These are phyloP conservation scores for Grigorovia humatica DNA, from an alignment of 805 yeast genomes.

Conservation along the genomic window DNA sequence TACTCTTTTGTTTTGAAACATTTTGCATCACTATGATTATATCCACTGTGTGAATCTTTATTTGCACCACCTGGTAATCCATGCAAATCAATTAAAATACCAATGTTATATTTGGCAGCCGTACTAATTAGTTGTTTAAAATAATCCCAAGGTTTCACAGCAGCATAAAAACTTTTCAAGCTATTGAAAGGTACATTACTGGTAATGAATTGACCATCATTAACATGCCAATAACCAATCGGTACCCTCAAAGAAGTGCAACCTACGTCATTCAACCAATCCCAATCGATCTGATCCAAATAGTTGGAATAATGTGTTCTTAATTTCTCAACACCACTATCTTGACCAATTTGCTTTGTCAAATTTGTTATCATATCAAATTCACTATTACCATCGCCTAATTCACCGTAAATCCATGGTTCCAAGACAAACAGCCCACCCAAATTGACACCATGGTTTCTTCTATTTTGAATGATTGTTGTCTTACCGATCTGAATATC, in stretches of 20 bases:
- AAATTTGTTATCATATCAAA: conserved; percentile 54
- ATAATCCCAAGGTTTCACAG: conserved; percentile 53
- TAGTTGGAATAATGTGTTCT: conserved; percentile 60
- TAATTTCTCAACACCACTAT: conserved; percentile 41
- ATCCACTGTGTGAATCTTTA: conserved; percentile 76
- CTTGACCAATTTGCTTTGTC: conserved; percentile 40
- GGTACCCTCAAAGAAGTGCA: conserved; percentile 83
- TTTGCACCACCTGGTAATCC: conserved; percentile 93
- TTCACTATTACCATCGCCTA: conserved; percentile 55
- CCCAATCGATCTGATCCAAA: conserved; percentile 65
- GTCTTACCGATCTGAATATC: conserved; percentile 31
- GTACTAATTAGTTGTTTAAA: conserved; percentile 45
- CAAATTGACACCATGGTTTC: conserved; percentile 74
- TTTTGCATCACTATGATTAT: conserved; percentile 18
- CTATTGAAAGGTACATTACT: conserved; percentile 53
- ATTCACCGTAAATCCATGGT: conserved; percentile 64
- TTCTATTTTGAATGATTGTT: conserved; percentile 48
- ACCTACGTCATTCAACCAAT: conserved; percentile 53
- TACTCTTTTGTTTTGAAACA: conserved; percentile 34
- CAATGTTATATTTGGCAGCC: conserved; percentile 55
- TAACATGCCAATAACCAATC: conserved; percentile 84
- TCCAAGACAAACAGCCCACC: conserved; percentile 77
- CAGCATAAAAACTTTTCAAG: conserved; percentile 46
- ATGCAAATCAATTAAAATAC: conserved; percentile 75
- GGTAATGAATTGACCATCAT: conserved; percentile 40